These are phyloP conservation scores for Pseudogymnoascus sp. DNA, from an alignment of 2,329 filamentous ascomycete species.

Conservation along the genomic window DNA sequence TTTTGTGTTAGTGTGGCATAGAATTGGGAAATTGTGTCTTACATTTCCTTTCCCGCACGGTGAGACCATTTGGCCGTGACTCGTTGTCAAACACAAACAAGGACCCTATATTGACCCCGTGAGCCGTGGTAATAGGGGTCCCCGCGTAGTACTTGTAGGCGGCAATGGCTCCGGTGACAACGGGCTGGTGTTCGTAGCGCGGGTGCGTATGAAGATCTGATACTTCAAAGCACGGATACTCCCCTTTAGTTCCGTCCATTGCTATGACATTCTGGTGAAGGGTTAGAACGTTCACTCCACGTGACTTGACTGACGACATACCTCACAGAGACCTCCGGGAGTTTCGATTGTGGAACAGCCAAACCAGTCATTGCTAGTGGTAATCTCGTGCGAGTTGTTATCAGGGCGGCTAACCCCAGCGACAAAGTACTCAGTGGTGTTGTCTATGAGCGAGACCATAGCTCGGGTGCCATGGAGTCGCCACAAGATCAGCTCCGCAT, in stretches of 20 bases:
- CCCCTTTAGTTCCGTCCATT: constrained; percentile 15
- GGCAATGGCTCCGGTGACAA: constrained; percentile 20
- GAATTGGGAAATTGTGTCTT: not conserved
- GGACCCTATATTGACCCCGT: constrained; percentile 24
- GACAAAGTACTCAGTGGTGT: constrained; percentile 24
- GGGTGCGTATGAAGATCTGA: constrained; percentile 20
- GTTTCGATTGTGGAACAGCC: constrained; percentile 22
- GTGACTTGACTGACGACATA: constrained; percentile 10
- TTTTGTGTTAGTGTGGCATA: not conserved
- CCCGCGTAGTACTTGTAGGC: constrained; percentile 24
- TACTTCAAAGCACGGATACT: constrained; percentile 22
- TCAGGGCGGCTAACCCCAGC: constrained; percentile 19
- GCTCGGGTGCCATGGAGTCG: constrained; percentile 23
- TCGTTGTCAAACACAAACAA: constrained; percentile 28
- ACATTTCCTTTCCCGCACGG: constrained; percentile 32
- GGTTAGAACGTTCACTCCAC: not conserved
- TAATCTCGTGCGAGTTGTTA: constrained; percentile 12
- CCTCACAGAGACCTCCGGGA: constrained; percentile 25
- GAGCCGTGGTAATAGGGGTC: constrained; percentile 22
- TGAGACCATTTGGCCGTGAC: constrained; percentile 41
- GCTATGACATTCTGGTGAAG: constrained; percentile 18
- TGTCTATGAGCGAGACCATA: constrained; percentile 26
- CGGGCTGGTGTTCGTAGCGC: constrained; percentile 19
- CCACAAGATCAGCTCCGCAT: constrained; percentile 14
- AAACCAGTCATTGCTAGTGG: constrained; percentile 21